Conservation (phyloP, 768 basidiomycete species). For the Phaeolepiota aurea region DNA sequence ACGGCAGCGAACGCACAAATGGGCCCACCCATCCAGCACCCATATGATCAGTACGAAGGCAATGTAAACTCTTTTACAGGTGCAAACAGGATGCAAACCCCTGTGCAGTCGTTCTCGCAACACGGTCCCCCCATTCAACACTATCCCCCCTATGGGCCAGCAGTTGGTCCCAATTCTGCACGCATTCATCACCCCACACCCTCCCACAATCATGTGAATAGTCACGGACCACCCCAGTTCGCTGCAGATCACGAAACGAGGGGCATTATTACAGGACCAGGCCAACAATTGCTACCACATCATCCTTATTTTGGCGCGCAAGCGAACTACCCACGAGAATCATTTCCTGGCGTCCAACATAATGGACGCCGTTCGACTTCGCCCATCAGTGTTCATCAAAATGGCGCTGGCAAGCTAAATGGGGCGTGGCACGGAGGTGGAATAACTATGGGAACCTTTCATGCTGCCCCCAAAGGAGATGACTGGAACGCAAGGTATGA, state of each 20-base stretch:
- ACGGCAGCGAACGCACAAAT: neutral
- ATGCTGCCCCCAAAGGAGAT: slow-evolving; percentile 10
- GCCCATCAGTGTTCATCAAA: slow-evolving; percentile 22
- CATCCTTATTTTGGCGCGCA: slow-evolving; percentile 23
- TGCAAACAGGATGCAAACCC: neutral
- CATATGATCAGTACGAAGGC: neutral
- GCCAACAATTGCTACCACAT: slow-evolving; percentile 19
- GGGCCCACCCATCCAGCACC: neutral
- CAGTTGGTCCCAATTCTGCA: neutral
- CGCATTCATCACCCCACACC: neutral
- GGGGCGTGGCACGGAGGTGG: slow-evolving; percentile 27
- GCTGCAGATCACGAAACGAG: slow-evolving; percentile 17
- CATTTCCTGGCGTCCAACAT: neutral
- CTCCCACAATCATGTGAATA: neutral
- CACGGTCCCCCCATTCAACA: neutral
- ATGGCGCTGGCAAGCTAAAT: slow-evolving; percentile 22
- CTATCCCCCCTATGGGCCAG: neutral
- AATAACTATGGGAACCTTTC: slow-evolving; percentile 15
- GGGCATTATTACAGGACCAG: slow-evolving; percentile 11
- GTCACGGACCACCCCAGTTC: slow-evolving; percentile 9
- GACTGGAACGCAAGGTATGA: slow-evolving; percentile 17
- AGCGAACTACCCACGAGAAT: neutral
- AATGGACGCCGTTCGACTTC: slow-evolving; percentile 26
- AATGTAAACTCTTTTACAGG: neutral
- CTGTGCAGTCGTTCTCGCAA: neutral